Conservation (phyloP, 345 rosid species). For the Chamaenerion angustifolium region DNA sequence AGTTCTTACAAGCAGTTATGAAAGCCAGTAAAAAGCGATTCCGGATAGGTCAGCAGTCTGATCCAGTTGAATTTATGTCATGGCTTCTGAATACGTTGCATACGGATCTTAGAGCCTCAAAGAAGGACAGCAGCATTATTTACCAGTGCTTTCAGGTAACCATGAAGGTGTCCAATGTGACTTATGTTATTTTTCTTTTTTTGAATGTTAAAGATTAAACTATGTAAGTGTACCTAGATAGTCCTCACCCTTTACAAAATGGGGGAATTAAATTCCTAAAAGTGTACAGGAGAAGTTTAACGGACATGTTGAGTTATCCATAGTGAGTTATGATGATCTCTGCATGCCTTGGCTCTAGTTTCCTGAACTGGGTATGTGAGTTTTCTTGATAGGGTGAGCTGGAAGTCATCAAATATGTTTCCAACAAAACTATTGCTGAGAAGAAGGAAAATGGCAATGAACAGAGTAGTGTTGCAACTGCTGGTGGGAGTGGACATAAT, state of each 20-base stretch:
- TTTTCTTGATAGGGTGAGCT: constrained; percentile 52
- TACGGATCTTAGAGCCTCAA: constrained; percentile 46
- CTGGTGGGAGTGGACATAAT: constrained; percentile 16
- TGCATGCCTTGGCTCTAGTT: no score
- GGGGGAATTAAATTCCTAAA: no score
- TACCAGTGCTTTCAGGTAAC: constrained; percentile 85
- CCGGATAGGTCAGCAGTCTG: constrained; percentile 82
- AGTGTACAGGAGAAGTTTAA: no score
- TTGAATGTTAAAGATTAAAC: not conserved
- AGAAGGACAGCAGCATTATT: constrained; percentile 59
- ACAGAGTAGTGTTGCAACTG: constrained; percentile 11
- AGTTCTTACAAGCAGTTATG: constrained; percentile 97
- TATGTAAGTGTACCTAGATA: no score
- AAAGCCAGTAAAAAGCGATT: constrained; percentile 79
- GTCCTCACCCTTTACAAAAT: no score
- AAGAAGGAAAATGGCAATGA: constrained; percentile 31
- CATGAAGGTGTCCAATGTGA: not conserved
- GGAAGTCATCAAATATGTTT: constrained; percentile 75
- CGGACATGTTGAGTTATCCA: no score
- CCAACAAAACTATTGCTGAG: constrained; percentile 29
- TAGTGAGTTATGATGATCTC: no score
- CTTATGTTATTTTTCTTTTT: not conserved
- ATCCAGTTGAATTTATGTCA: constrained; percentile 91
- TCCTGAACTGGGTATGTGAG: not conserved
- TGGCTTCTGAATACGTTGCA: constrained; percentile 97